Conservation (phyloP, 345 rosid species). For the Rhizophora mangle region DNA sequence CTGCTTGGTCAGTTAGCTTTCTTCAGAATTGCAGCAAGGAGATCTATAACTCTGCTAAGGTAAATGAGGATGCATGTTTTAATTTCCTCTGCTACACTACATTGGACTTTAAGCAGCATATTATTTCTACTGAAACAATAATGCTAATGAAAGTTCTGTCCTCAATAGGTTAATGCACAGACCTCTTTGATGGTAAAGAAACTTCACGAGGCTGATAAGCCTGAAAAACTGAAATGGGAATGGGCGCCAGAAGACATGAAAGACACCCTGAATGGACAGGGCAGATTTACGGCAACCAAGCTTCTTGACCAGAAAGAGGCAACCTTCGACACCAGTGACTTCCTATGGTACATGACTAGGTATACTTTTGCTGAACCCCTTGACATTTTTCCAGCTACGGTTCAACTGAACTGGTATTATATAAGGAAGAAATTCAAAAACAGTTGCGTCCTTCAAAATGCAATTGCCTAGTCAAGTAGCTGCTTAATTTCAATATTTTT, state of each 20-base stretch:
- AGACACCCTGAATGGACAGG: conserved; percentile 1
- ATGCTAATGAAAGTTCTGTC: too few species aligned
- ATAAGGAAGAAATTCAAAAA: background rate
- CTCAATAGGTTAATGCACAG: conserved; percentile 7
- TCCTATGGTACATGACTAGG: conserved; percentile 10
- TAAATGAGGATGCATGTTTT: background rate
- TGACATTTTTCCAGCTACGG: background rate
- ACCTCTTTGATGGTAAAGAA: conserved; percentile 11
- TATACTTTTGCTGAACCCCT: background rate
- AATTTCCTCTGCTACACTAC: too few species aligned
- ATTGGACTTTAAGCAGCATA: too few species aligned
- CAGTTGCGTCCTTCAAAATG: background rate
- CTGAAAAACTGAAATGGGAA: background rate
- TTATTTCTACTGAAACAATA: too few species aligned
- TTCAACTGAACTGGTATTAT: background rate
- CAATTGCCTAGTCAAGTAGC: too few species aligned
- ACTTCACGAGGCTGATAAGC: background rate
- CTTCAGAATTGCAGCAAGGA: conserved; percentile 21
- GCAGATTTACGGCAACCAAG: background rate
- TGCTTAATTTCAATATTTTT: too few species aligned
- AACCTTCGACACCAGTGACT: background rate
- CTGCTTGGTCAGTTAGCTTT: conserved; percentile 21
- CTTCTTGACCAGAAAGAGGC: conserved; percentile 13
- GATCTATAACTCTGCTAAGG: conserved; percentile 16
- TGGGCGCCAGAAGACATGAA: conserved; percentile 11